Conservation (phyloP, 139 green algal genomes). For the Prasinococcaceae sp. region DNA sequence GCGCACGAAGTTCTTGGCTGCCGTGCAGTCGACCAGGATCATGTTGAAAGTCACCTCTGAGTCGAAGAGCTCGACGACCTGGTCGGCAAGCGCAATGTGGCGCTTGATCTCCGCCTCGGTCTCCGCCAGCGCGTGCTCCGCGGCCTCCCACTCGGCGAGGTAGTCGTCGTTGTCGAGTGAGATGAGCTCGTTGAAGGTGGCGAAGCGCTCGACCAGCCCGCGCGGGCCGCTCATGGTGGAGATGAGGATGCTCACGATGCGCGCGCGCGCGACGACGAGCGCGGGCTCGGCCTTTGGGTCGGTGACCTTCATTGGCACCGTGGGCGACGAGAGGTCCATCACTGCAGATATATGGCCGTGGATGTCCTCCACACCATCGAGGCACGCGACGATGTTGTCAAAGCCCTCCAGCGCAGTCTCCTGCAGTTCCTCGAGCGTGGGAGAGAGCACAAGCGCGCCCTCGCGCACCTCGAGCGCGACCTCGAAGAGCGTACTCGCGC, state of each 20-base stretch:
- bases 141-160: slow-evolving; percentile 31
- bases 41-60: slow-evolving; percentile 6
- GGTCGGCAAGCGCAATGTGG: slow-evolving; percentile 1
- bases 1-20: slow-evolving; percentile 23
- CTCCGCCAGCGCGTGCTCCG: slow-evolving; percentile 36
- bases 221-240: slow-evolving; percentile 33
- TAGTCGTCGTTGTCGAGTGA: slow-evolving; percentile 12
- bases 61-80: neutral
- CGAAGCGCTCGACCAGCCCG: slow-evolving; percentile 14
- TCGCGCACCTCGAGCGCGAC: slow-evolving; percentile 17
- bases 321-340: neutral
- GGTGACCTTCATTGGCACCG: slow-evolving; percentile 9
- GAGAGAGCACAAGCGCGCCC: slow-evolving; percentile 26
- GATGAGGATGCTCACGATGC: slow-evolving; percentile 19
- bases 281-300: slow-evolving; percentile 30
- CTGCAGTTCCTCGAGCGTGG: slow-evolving; percentile 34
- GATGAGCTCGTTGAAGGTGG: slow-evolving; percentile 24
- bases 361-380: slow-evolving; percentile 25
- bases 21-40: slow-evolving; percentile 15
- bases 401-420: slow-evolving; percentile 27
- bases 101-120: slow-evolving; percentile 29
- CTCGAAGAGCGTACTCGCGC: slow-evolving; percentile 32
- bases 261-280: slow-evolving; percentile 15
- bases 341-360: neutral
- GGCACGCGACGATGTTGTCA: slow-evolving; percentile 36